Conservation (phyloP, 768 basidiomycete species). For the Leccinum aurantiacum region DNA sequence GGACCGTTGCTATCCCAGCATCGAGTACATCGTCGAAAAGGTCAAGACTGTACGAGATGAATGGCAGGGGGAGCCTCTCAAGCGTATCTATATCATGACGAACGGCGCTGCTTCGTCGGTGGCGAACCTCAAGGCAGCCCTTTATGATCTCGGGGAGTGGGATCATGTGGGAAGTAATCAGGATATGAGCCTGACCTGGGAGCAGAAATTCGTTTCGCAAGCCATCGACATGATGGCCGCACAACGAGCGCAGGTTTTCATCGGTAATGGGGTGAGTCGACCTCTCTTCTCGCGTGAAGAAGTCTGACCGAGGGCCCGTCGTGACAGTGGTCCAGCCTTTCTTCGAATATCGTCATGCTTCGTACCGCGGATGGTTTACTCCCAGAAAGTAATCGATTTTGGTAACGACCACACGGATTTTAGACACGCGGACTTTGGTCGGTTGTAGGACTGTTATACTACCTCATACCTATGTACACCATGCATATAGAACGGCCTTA, state of each 20-base stretch:
- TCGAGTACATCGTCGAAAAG: constrained; percentile 40
- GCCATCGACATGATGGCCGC: constrained; percentile 53
- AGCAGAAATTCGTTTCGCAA: constrained; percentile 44
- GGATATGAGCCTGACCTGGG: constrained; percentile 41
- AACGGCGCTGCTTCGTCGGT: constrained; percentile 45
- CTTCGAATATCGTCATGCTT: constrained; percentile 41
- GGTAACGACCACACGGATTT: constrained; percentile 22
- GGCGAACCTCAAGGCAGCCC: constrained; percentile 33
- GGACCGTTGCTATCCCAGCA: constrained; percentile 42
- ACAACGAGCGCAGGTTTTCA: constrained; percentile 45
- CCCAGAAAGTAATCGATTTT: constrained; percentile 33
- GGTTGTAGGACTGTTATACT: not conserved
- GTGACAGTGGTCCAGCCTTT: constrained; percentile 39
- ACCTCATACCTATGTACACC: not conserved
- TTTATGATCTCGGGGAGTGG: constrained; percentile 37
- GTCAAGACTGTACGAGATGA: constrained; percentile 35
- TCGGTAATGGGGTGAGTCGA: constrained; percentile 50
- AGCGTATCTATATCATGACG: constrained; percentile 46
- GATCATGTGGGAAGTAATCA: constrained; percentile 37
- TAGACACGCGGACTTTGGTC: not conserved
- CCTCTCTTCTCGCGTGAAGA: not conserved
- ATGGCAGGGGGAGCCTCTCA: constrained; percentile 25
- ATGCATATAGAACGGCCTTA: not conserved
- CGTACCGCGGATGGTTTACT: constrained; percentile 29
- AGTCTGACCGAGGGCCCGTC: not conserved